Percentiles rank a stretch among this genome's conserved stretches.
Evolutionary conservation across 805 yeast species (phyloP).

Genomic region (Ogataea angusta): DNA sequence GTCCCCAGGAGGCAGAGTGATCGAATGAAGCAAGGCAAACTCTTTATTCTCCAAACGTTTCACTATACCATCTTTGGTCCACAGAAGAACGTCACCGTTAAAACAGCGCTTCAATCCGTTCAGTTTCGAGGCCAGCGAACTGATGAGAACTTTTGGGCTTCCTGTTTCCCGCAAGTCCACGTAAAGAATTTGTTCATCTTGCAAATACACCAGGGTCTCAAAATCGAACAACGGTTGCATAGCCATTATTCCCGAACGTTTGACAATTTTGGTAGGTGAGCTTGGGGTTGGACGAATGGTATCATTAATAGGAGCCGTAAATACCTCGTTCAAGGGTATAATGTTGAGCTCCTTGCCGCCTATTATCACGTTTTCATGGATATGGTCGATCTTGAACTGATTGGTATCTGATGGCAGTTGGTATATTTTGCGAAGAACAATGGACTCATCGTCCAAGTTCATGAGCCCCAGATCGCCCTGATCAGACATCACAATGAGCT

Average conservation of each 20-base stretch:
- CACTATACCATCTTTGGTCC: slow-evolving; percentile 42
- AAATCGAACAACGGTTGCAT: slow-evolving; percentile 27
- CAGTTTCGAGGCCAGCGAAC: slow-evolving; percentile 37
- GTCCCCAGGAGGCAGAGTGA: slow-evolving; percentile 29
- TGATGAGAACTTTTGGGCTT: slow-evolving; percentile 26
- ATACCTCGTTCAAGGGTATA: slow-evolving; percentile 18
- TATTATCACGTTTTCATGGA: slow-evolving; percentile 15
- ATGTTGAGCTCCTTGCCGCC: slow-evolving; percentile 17
- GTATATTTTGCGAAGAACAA: slow-evolving; percentile 19
- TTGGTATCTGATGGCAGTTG: slow-evolving; percentile 19
- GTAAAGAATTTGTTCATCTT: slow-evolving; percentile 36
- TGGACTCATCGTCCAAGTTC: slow-evolving; percentile 25
- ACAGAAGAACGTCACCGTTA: slow-evolving; percentile 34
- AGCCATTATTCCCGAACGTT: slow-evolving; percentile 33
- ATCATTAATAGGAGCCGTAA: slow-evolving; percentile 7
- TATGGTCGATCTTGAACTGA: slow-evolving; percentile 24
- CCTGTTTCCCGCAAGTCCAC: slow-evolving; percentile 19
- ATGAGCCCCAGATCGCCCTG: slow-evolving; percentile 34
- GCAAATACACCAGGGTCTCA: slow-evolving; percentile 32
- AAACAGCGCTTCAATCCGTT: slow-evolving; percentile 37
- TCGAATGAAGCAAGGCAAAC: slow-evolving; percentile 10
- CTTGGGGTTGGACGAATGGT: slow-evolving; percentile 24
- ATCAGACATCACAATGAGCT: slow-evolving; percentile 36
- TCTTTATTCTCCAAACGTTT: slow-evolving; percentile 25
- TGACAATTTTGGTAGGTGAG: slow-evolving; percentile 29